phyloP scores from a whole-genome alignment of 2,329 filamentous ascomycete species.

The Sporothrix sp. region DNA sequence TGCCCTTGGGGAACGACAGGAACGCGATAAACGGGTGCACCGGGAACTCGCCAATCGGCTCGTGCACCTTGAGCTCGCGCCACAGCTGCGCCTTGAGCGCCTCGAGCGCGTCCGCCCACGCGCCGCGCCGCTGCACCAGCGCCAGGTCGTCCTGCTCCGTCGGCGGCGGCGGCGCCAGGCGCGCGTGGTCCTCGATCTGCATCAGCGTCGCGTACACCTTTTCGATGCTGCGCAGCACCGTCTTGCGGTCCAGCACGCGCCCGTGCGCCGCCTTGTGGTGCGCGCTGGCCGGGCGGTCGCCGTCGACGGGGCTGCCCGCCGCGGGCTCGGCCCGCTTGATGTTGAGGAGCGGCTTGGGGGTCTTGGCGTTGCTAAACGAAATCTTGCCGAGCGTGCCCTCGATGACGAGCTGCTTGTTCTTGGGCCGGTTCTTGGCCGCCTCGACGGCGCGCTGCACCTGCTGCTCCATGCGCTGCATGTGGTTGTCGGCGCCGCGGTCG shows the following conservation, averaged over 20 bases:
- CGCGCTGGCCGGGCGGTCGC: not conserved
- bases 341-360: constrained; percentile 86
- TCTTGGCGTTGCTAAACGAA: constrained; percentile 97
- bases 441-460: constrained; percentile 96
- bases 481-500: constrained; percentile 80
- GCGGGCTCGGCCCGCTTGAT: constrained; percentile 65
- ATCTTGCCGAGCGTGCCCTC: constrained; percentile 96
- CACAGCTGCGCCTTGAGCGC: constrained; percentile 73
- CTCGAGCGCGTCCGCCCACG: constrained; percentile 65
- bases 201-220: constrained; percentile 80
- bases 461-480: constrained; percentile 98
- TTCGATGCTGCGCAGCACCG: constrained; percentile 77
- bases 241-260: constrained; percentile 65
- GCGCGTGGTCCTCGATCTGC: constrained; percentile 88
- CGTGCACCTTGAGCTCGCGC: constrained; percentile 82
- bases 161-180: constrained; percentile 57
- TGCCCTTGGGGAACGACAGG: constrained; percentile 88
- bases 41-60: constrained; percentile 69
- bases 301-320: not conserved
- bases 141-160: constrained; percentile 57
- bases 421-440: constrained; percentile 92
- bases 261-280: constrained; percentile 25
- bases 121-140: constrained; percentile 61
- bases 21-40: constrained; percentile 94
- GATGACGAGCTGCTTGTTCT: constrained; percentile 94